A percentile compares a stretch with the other conserved stretches of the same genome.
Evolutionary conservation across 345 rosid species (phyloP).

Genomic region (Eucalyptus cloeziana): DNA sequence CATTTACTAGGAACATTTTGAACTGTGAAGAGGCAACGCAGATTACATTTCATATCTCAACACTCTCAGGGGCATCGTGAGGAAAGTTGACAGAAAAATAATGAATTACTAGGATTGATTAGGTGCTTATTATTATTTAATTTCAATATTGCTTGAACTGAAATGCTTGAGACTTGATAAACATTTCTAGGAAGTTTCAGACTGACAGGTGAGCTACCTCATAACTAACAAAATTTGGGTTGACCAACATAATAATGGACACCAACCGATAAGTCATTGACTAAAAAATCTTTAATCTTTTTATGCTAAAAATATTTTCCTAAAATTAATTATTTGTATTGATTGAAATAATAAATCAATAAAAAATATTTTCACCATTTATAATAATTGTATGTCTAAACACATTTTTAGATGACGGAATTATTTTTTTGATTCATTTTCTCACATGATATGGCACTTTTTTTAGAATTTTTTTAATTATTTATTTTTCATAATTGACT

Average conservation of each 20-base stretch:
- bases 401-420: fast-evolving
- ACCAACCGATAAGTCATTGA: neutral
- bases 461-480: too few relatives aligned
- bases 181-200: neutral
- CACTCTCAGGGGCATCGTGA: neutral
- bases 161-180: neutral
- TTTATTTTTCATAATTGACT: too few relatives aligned
- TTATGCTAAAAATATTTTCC: neutral
- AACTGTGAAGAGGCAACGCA: neutral
- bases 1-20: neutral
- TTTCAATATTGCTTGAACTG: neutral
- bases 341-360: neutral
- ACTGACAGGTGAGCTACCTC: neutral
- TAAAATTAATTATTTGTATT: neutral
- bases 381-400: neutral
- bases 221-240: neutral
- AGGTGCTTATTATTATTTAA: neutral
- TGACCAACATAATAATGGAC: neutral
- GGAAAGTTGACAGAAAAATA: neutral
- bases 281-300: neutral
- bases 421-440: neutral
- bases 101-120: neutral
- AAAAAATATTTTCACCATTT: neutral
- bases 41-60: neutral
- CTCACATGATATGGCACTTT: neutral